Evolutionary conservation across 1,139 yeast genomes (phyloP).

Genomic region (Starmera stellimalicola): DNA sequence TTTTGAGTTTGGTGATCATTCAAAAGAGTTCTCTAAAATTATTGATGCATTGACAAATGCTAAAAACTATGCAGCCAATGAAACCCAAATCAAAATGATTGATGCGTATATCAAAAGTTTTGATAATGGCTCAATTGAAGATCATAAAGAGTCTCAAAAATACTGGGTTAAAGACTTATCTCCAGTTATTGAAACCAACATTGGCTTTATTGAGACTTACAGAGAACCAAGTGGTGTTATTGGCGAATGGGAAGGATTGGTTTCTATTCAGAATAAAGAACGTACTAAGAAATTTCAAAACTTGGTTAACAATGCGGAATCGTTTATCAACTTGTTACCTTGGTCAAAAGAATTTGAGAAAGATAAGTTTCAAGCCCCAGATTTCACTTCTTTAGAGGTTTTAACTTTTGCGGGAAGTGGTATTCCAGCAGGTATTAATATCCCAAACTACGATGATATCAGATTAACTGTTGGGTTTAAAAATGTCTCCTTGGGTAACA

Average conservation of each 20-base stretch:
- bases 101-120: conserved; percentile 61
- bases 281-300: conserved; percentile 71
- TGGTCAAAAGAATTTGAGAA: conserved; percentile 74
- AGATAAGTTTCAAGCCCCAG: conserved; percentile 83
- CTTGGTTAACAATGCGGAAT: conserved; percentile 58
- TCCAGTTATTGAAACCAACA: conserved; percentile 76
- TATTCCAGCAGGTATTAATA: conserved; percentile 86
- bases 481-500: conserved; percentile 82
- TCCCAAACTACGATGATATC: conserved; percentile 87
- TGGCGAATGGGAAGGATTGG: conserved; percentile 92
- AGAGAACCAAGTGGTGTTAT: conserved; percentile 87
- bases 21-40: conserved; percentile 50
- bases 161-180: conserved; percentile 83
- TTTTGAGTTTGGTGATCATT: conserved; percentile 74
- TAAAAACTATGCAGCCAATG: conserved; percentile 57
- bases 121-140: conserved; percentile 73
- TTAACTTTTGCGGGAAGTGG: conserved; percentile 86
- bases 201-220: conserved; percentile 88
- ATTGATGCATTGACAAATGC: conserved; percentile 51
- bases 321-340: conserved; percentile 59
- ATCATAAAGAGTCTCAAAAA: conserved; percentile 77
- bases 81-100: conserved; percentile 58
- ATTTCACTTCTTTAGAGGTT: conserved; percentile 83
- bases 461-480: conserved; percentile 78
- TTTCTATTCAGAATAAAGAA: conserved; percentile 86